phyloP scores from a whole-genome alignment of 2,329 filamentous ascomycete genomes.

The Xylaria sp. region DNA sequence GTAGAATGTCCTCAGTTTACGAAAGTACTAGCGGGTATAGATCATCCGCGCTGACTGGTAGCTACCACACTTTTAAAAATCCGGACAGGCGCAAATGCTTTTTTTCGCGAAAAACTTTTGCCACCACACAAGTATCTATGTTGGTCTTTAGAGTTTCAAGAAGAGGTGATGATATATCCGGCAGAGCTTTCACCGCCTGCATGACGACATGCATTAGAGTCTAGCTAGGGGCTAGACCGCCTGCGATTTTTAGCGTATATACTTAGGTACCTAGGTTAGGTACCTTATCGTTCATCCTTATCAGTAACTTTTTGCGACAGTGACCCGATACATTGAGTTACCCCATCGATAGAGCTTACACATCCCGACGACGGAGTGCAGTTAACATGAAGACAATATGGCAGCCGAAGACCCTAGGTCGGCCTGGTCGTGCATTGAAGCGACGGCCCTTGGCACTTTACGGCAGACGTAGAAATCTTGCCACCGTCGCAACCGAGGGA shows the following conservation, averaged over 20 bases:
- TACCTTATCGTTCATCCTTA: slow-evolving; percentile 23
- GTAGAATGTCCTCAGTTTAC: too few relatives aligned
- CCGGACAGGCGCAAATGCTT: too few relatives aligned
- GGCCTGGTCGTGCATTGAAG: slow-evolving; percentile 40
- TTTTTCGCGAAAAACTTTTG: too few relatives aligned
- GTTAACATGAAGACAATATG: slow-evolving; percentile 49
- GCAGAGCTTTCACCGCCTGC: slow-evolving; percentile 25
- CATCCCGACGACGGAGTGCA: neutral
- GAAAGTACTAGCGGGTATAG: too few relatives aligned
- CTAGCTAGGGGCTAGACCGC: slow-evolving; percentile 8
- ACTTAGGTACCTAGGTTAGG: neutral
- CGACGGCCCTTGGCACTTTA: slow-evolving; percentile 33
- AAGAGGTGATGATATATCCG: slow-evolving; percentile 21
- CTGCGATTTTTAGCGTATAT: slow-evolving; percentile 3
- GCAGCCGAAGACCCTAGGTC: slow-evolving; percentile 46
- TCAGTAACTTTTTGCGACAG: slow-evolving; percentile 24
- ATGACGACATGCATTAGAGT: neutral
- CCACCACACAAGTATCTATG: too few relatives aligned
- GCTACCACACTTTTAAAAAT: too few relatives aligned
- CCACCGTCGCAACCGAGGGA: slow-evolving; percentile 49
- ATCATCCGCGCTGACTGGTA: too few relatives aligned
- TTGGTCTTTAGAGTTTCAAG: too few relatives aligned
- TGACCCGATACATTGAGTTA: neutral
- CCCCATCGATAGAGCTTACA: neutral
- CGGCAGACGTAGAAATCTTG: slow-evolving; percentile 44